A percentile compares a stretch with the other conserved stretches of the same genome.
Conservation (phyloP, 441 rosid genomes). For the Dalechampia spathulata region DNA sequence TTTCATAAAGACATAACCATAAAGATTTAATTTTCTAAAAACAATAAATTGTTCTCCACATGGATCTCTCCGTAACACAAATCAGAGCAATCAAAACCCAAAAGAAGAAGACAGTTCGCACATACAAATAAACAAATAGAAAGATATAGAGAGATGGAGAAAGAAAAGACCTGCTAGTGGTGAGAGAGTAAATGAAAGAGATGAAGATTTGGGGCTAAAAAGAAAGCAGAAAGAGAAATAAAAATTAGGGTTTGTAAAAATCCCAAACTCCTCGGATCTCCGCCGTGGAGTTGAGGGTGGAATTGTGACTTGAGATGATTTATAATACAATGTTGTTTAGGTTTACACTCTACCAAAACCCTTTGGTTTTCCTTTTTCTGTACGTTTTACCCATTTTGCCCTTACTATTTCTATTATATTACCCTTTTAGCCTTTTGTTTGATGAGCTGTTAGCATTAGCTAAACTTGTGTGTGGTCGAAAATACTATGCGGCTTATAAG, state of each 20-base stretch:
- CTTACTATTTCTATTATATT: background rate
- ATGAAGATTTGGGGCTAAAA: constrained; percentile 1
- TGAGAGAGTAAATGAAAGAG: background rate
- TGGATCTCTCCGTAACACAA: background rate
- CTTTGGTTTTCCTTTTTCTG: background rate
- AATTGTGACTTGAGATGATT: background rate
- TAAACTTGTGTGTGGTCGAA: too few relatives aligned
- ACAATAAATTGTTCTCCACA: too few relatives aligned
- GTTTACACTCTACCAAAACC: constrained; percentile 10
- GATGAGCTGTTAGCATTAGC: too few relatives aligned
- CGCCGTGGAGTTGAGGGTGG: constrained; percentile 73
- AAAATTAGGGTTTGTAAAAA: constrained; percentile 33
- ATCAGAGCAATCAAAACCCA: background rate
- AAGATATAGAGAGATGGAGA: background rate
- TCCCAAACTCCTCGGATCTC: constrained; percentile 85
- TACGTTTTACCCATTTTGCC: constrained; percentile 3
- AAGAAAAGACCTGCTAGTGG: constrained; percentile 33
- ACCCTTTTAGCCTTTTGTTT: background rate
- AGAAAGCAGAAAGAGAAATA: constrained; percentile 6
- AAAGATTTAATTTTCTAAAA: background rate
- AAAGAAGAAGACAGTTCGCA: background rate
- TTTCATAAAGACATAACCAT: background rate
- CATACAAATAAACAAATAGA: background rate
- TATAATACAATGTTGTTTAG: constrained; percentile 13
- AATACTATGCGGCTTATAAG: too few relatives aligned